Base-by-base conservation (phyloP, 2,329 filamentous ascomycete species). In the Apiospora koreana region DNA sequence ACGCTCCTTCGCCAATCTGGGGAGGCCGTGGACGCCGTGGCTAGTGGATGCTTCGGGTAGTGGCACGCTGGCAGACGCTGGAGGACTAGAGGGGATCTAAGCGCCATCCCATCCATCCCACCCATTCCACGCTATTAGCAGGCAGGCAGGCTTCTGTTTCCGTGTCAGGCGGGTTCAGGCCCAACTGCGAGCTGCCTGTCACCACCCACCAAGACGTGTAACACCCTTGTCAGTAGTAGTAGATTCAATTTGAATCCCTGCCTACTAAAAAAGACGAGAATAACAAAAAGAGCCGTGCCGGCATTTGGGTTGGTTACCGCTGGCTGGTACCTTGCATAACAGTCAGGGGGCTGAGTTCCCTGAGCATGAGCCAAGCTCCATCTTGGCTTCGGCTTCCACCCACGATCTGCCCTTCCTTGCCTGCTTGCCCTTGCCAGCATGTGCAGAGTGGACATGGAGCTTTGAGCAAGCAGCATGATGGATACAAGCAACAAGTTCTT, bases 241-340 rank as follows among this genome's bases (percentile, higher is more conserved):
- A n/a, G n/a, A n/a, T n/a, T n/a, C n/a, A n/a, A n/a, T n/a, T n/a
- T n/a, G n/a, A n/a, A n/a, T n/a, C n/a, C n/a, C n/a, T n/a, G n/a
- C n/a, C n/a, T n/a, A n/a, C n/a, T n/a, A n/a, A n/a, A n/a, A 35
- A 35, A 35, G 35, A 35, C 35, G 35, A 35, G 35, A 35, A 35
- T n/a, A 35, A 35, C 35, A 35, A 35, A 35, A 35, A 35, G 35
- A 35, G 35, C 35, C 35, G 35, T 35, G 54, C 21, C 31, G 18
- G 54, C 54, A 62, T 38, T 5, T 62, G 54, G 10, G 35, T 38
- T 38, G 35, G 9, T 35, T n/a, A n/a, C n/a, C n/a, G n/a, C n/a
- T n/a, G n/a, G n/a, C n/a, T n/a, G 28, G 50, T 62, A 62, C 54
- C 54, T 62, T 62, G 54, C 54, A 62, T 62, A 21, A 62, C 21